Percentiles rank a stretch among this genome's conserved stretches.
These are phyloP conservation scores for Dendryphion nanum DNA, from an alignment of 2,329 filamentous ascomycete genomes.

Conservation along the genomic window DNA sequence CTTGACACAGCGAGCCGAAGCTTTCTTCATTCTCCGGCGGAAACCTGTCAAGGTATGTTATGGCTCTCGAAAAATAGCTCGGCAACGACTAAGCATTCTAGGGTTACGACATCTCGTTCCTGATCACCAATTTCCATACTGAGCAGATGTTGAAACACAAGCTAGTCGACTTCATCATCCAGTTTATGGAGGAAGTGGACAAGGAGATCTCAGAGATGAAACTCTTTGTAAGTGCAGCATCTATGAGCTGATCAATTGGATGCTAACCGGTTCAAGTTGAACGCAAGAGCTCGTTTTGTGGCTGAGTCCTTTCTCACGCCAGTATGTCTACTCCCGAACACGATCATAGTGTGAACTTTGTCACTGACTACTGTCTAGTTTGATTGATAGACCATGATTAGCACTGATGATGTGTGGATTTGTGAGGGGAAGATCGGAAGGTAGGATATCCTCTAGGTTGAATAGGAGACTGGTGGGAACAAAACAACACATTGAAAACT, in stretches of 20 bases:
- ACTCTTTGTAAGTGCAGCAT: slow-evolving; percentile 73
- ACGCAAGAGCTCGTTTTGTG: slow-evolving; percentile 94
- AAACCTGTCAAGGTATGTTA: slow-evolving; percentile 83
- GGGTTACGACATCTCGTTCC: slow-evolving; percentile 98
- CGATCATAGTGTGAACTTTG: no score
- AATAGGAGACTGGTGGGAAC: no score
- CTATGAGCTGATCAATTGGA: neutral
- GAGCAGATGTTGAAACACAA: slow-evolving; percentile 99
- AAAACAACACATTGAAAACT: no score
- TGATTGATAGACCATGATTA: no score
- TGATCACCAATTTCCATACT: slow-evolving; percentile 98
- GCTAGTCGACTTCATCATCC: slow-evolving; percentile 97
- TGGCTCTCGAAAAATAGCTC: no score
- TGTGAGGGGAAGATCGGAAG: no score
- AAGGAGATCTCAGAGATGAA: slow-evolving; percentile 99
- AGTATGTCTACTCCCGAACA: slow-evolving; percentile 56
- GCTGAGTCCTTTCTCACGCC: slow-evolving; percentile 98
- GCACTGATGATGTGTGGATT: no score
- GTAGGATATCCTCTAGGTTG: no score
- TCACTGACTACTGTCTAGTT: no score
- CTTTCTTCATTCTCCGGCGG: slow-evolving; percentile 92
- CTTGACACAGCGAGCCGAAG: slow-evolving; percentile 91
- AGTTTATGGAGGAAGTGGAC: slow-evolving; percentile 99
- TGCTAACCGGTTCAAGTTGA: slow-evolving; percentile 63
- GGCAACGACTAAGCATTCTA: slow-evolving; percentile 32